Base-by-base conservation (phyloP, 352 stramenopile genomes). In the Pythium phragmiticola region DNA sequence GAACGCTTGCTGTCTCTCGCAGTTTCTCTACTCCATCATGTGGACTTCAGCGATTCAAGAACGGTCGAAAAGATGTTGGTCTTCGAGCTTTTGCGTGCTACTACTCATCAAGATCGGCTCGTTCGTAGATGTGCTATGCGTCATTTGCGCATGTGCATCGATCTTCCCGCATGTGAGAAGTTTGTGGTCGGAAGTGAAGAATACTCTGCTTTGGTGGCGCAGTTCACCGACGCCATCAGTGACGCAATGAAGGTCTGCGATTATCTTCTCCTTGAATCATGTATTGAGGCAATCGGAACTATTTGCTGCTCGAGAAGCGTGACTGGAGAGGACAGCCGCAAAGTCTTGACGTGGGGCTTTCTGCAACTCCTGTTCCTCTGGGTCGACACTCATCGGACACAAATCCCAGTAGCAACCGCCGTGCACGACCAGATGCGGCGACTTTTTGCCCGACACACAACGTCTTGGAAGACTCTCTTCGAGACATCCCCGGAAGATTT, bases 321-420 rank as follows among this genome's bases (percentile, higher is more conserved):
- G 16, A 26, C 34, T 16, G 43, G 52, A 37, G 30, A 37, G 9
- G 49, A 66, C 26, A 17, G 34, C 23, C 43, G 58, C 14, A 50
- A 64, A 11, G 30, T 81, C 5, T 46, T 81, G n/a, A 59, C 77
- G 13, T 74, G 62, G 61, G 55, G 72, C 3, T 37, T 81, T 2
- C 64, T 81, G 16, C 68, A 73, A 41, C 66, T 81, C 9, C 21
- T 71, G 13, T 62, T 64, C 47, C 9, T 78, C 17, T 81, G 74
- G 74, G 70, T 70, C 6, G 60, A 72, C 34, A 57, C 57, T 12
- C 58, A 72, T 17, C 50, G 39, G 3, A 54, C 43, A 17, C 46
- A 62, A 52, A 37, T 59, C 37, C 41, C 54, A 26, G 54, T 74
- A 2, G 61, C 68, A 39, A 66, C 62, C 17, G 63, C 63, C 17